Base-by-base conservation (phyloP, 2,329 filamentous ascomycete genomes). In the Tolypocladium album region DNA sequence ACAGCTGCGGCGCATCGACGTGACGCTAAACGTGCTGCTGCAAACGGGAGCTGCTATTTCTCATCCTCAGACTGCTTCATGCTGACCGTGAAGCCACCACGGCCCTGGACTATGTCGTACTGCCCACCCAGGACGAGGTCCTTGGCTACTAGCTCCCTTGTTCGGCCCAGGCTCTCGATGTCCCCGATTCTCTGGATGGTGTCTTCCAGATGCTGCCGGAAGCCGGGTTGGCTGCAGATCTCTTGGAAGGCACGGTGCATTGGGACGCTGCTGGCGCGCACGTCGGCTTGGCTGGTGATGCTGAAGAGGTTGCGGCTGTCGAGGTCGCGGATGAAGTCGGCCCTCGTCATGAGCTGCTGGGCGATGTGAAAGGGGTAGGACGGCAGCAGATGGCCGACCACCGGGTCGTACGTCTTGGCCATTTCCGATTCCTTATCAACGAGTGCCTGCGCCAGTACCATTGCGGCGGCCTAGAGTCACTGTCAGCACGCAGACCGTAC, bases 301-400 rank as follows among this genome's bases (percentile, higher is more conserved):
- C 90, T 94, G 75, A 97, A 97, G 61, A 99, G 84, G 71, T 97
- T 97, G 62, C 94, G 84, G 64, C 94, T 90, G 75, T 99, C 94
- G 70, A 97, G 92, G 62, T 86, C 82, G 65, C 94, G 87, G 68
- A 97, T 92, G 72, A 97, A 99, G 74, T 99, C 94, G 61, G 91
- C 88, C 58, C 94, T 83, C 17, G 94, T 97, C 93, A 97, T 97
- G 71, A 97, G 88, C 74, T 97, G 83, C 63, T 93, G 88, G 0
- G 92, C 90, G 65, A 88, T 82, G 71, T 96, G 90, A 59, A 96
- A 84, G 0, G 89, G 85, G 63, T 91, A 88, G 47, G 89, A 83
- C 0, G 94, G 92, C 4, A 97, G 81, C 38, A 90, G 79, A 69
- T 96, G 90, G 40, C 89, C 90, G 12, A 71, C 74, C 17, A 86